Evolutionary conservation across 1,284 basidiomycete genomes (phyloP), one percentile per base, ranked within the genome.

Genomic region (Puccinia polysora): DNA sequence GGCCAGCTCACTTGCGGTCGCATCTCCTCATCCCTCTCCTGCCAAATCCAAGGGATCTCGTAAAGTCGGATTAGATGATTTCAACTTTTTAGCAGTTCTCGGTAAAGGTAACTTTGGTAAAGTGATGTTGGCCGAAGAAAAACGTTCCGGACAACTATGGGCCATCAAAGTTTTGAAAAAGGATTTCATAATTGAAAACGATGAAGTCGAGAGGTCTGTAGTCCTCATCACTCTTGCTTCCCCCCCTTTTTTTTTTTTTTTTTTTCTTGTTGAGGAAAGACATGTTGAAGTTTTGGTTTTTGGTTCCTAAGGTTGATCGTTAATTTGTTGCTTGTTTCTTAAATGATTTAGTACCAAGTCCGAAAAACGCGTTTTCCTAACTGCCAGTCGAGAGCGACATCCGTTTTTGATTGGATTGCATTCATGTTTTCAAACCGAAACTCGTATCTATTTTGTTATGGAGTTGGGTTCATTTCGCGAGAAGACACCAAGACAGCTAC

Each of bases 151-250:
- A 77, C 86, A 85, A 73, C 81, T 98, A 73, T 98, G 90, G 80
- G 96, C 96, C n/a, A 97, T 99, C 85, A 99, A 99, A 82, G 96
- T 99, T 45, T 81, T 99, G 79, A 99, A 99, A 84, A 99, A 99
- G 81, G 96, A 98, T 82, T 98, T 98, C 79, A 98, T 98, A 81
- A 98, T 99, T 77, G 96, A 99, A 80, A 98, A 99, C 77, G 96
- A 99, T 81, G 96, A 98, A 83, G 93, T 99, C 5, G 96, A 98
- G 82, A 96, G 91, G 93, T 92, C 74, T 70, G 83, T 78, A n/a
- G n/a, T n/a, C n/a, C n/a, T n/a, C n/a, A n/a, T n/a, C n/a, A n/a
- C 47, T 69, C 15, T n/a, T n/a, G 8, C 18, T 43, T 43, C 40
- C 40, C 40, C 18, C 18, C 18, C 8, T 43, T 18, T 36, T 53